phyloP scores from a whole-genome alignment of 192 early-diverging fungal genomes.

The Dispira parvispora region DNA sequence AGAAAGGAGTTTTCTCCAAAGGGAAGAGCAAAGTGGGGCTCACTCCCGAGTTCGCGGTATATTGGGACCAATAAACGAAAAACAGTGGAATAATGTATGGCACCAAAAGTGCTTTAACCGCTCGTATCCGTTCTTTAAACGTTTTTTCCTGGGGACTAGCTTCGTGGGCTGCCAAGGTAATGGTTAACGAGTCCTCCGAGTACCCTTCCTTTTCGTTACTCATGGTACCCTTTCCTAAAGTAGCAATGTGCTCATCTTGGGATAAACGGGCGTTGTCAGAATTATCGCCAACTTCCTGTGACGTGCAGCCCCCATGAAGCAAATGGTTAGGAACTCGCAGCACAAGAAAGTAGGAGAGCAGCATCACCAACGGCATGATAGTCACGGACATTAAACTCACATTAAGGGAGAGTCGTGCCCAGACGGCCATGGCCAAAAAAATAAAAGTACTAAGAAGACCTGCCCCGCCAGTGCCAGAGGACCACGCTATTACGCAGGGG shows the following conservation, averaged over 20 bases:
- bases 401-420: conserved; percentile 18
- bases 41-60: conserved; percentile 26
- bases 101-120: conserved; percentile 16
- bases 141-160: conserved; percentile 16
- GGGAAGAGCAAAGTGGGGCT: conserved; percentile 21
- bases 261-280: not conserved
- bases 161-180: not conserved
- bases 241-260: not conserved
- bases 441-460: conserved; percentile 21
- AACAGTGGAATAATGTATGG: conserved; percentile 25
- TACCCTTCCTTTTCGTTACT: not conserved
- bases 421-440: conserved; percentile 23
- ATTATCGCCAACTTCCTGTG: not conserved
- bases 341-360: conserved; percentile 20
- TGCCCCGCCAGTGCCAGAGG: conserved; percentile 25
- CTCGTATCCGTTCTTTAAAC: conserved; percentile 16
- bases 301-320: not conserved
- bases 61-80: conserved; percentile 23
- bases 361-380: conserved; percentile 18
- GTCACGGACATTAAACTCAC: conserved; percentile 17
- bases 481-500: conserved; percentile 24
- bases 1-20: conserved; percentile 21
- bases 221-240: conserved; percentile 12
- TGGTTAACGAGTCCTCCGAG: not conserved
- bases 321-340: conserved; percentile 13